A percentile compares a stretch with the other conserved stretches of the same genome.
Evolutionary conservation across 2,329 filamentous ascomycete species (phyloP).

Genomic region (Alternaria atra): DNA sequence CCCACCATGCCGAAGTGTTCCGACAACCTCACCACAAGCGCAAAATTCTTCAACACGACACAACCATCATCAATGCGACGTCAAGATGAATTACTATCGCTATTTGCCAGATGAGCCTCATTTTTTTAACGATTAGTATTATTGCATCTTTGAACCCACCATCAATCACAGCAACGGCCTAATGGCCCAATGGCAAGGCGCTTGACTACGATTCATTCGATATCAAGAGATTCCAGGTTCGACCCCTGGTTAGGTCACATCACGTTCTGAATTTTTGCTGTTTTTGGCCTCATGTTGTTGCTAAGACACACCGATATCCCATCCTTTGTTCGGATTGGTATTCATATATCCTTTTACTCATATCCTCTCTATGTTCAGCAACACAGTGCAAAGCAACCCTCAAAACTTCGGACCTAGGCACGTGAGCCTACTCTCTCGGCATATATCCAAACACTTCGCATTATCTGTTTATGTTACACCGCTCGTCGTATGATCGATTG

Average conservation of each 20-base stretch:
- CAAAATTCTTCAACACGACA: conserved; percentile 17
- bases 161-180: conserved; percentile 22
- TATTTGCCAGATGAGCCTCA: fast-evolving
- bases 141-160: background rate
- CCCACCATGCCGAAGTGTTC: conserved; percentile 12
- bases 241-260: conserved; percentile 37
- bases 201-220: conserved; percentile 60
- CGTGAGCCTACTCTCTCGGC: too few relatives aligned
- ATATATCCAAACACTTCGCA: too few relatives aligned
- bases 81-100: too few relatives aligned
- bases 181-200: conserved; percentile 66
- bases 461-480: too few relatives aligned
- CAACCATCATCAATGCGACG: background rate
- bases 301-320: background rate
- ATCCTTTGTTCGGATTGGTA: background rate
- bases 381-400: too few relatives aligned
- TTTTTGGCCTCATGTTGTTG: background rate
- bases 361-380: background rate
- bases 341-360: background rate
- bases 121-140: background rate
- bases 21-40: conserved; percentile 10
- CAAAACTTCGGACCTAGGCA: too few relatives aligned
- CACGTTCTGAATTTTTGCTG: conserved; percentile 12
- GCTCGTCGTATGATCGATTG: too few relatives aligned
- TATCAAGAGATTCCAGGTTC: conserved; percentile 47